These are phyloP conservation scores for Pseudisothecium myosuroides DNA, from an alignment of 225 moss, liverwort and hornwort genomes.

Conservation along the genomic window DNA sequence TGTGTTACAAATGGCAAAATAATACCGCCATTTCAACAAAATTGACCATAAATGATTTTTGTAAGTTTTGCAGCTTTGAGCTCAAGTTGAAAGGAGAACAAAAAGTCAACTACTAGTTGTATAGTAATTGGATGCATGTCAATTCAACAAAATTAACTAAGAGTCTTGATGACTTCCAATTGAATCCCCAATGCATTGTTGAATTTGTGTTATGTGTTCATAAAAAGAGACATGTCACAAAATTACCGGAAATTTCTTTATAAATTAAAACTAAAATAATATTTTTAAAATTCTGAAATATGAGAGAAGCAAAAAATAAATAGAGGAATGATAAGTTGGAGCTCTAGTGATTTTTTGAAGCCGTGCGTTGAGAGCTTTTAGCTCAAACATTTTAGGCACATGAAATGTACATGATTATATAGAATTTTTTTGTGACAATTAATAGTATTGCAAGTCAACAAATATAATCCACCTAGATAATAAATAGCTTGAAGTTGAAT, in stretches of 20 bases:
- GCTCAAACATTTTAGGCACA: neutral
- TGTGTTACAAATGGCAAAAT: too few relatives aligned
- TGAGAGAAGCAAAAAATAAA: rapidly evolving
- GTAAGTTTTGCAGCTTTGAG: neutral
- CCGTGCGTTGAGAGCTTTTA: rapidly evolving
- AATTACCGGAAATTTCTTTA: neutral
- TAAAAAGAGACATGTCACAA: neutral
- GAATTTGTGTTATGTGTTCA: neutral
- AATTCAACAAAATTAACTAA: neutral
- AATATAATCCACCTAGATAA: neutral
- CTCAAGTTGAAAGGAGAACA: neutral
- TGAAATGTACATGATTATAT: neutral
- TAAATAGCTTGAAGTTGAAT: neutral
- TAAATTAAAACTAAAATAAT: neutral
- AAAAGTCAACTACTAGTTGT: neutral
- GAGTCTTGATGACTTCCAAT: neutral
- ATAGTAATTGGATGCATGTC: neutral
- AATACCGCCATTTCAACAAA: too few relatives aligned
- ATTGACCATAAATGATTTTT: neutral
- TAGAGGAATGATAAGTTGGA: neutral
- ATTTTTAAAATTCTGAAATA: neutral
- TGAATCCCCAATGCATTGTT: neutral
- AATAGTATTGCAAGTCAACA: neutral
- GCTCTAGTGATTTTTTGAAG: neutral
- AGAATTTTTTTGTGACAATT: neutral